phyloP scores from a whole-genome alignment of 768 basidiomycete species.

The Lactarius akahatsu region DNA sequence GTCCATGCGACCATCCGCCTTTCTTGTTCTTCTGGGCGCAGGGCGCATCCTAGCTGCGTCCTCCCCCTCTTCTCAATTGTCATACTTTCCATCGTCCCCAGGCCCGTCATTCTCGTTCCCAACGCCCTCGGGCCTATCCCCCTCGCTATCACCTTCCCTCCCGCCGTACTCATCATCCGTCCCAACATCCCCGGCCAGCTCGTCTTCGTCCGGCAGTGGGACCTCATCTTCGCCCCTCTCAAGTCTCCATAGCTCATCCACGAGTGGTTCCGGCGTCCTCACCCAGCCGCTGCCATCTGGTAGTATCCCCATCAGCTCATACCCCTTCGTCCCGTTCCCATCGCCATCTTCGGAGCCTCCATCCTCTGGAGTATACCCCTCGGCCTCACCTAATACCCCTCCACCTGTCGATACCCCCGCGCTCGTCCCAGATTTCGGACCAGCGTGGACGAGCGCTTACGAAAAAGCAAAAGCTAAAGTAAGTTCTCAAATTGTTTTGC shows the following conservation, averaged over 20 bases:
- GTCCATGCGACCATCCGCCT: not conserved
- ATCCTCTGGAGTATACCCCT: slow-evolving; percentile 51
- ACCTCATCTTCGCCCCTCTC: slow-evolving; percentile 20
- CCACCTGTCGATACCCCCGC: slow-evolving; percentile 47
- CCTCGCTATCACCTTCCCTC: not conserved
- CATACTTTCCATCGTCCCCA: not conserved
- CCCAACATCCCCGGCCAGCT: not conserved
- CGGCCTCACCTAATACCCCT: slow-evolving; percentile 54
- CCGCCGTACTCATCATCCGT: not conserved
- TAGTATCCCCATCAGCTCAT: slow-evolving; percentile 9
- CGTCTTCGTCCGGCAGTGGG: slow-evolving; percentile 10
- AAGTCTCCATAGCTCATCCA: not conserved
- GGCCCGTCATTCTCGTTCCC: not conserved
- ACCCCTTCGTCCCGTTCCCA: slow-evolving; percentile 11
- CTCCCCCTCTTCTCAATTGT: not conserved
- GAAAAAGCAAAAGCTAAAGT: slow-evolving; percentile 47
- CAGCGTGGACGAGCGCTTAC: slow-evolving; percentile 59
- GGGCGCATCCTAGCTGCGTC: not conserved
- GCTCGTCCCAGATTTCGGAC: slow-evolving; percentile 46
- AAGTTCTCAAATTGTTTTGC: not conserved
- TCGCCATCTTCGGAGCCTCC: slow-evolving; percentile 46
- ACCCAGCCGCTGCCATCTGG: slow-evolving; percentile 11
- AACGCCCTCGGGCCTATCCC: not conserved
- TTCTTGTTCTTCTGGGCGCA: not conserved
- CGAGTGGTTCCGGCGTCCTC: slow-evolving; percentile 3